Percentiles rank a stretch among this genome's conserved stretches.
phyloP scores from a whole-genome alignment of 148 eudicot species.

The Rhododendron griersonianum region DNA sequence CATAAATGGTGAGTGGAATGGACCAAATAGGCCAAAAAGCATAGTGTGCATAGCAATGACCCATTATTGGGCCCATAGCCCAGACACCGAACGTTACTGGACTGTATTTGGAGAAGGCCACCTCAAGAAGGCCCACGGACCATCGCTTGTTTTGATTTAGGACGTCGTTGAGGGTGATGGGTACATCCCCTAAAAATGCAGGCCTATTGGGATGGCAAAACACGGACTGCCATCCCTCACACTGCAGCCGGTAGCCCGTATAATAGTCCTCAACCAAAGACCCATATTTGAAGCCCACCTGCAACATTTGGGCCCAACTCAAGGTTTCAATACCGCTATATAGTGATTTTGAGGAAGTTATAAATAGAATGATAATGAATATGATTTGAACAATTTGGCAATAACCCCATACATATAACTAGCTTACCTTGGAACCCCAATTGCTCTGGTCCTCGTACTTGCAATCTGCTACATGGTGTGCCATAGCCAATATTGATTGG shows the following conservation, averaged over 20 bases:
- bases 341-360: too few species aligned
- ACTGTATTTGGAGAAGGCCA: constrained; percentile 33
- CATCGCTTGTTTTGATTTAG: constrained; percentile 52
- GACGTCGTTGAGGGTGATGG: constrained; percentile 34
- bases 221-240: constrained; percentile 58
- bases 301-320: too few species aligned
- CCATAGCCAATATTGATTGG: too few species aligned
- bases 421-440: too few species aligned
- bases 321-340: too few species aligned
- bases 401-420: too few species aligned
- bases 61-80: constrained; percentile 39
- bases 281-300: too few species aligned
- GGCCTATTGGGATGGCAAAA: constrained; percentile 51
- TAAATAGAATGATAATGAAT: too few species aligned
- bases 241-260: constrained; percentile 44
- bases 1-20: constrained; percentile 48
- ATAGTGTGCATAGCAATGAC: constrained; percentile 32
- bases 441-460: too few species aligned
- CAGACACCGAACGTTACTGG: constrained; percentile 38
- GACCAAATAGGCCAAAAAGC: constrained; percentile 34
- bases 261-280: constrained; percentile 38
- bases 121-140: constrained; percentile 52
- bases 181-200: constrained; percentile 56
- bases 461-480: too few species aligned
- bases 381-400: too few species aligned